Evolutionary conservation across 2,329 filamentous ascomycete genomes (phyloP).

Genomic region (Colletotrichum sidae): DNA sequence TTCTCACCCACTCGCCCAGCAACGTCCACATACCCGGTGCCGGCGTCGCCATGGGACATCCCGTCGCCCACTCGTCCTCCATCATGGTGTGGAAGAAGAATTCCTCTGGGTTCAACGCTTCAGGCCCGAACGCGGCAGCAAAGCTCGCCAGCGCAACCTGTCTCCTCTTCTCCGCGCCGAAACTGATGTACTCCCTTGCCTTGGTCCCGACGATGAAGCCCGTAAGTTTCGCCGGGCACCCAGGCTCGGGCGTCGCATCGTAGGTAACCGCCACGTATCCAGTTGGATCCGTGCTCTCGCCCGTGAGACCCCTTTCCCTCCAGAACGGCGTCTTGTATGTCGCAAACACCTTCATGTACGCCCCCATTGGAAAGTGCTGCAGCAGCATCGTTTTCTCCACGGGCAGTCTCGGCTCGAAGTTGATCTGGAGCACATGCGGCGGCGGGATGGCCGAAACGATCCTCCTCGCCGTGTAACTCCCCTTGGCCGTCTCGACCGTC

Average conservation of each 20-base stretch:
- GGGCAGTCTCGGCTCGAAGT: conserved; percentile 34
- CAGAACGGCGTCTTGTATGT: conserved; percentile 37
- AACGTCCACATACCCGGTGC: conserved; percentile 36
- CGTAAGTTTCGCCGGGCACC: conserved; percentile 25
- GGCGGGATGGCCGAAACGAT: conserved; percentile 35
- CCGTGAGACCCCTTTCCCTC: conserved; percentile 31
- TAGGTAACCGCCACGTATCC: conserved; percentile 26
- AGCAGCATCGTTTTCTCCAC: conserved; percentile 26
- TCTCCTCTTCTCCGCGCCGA: conserved; percentile 30
- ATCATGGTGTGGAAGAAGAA: conserved; percentile 37
- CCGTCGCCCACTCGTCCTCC: conserved; percentile 35
- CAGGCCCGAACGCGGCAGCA: conserved; percentile 32
- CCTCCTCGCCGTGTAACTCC: conserved; percentile 10
- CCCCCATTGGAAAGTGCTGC: conserved; percentile 35
- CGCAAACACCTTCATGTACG: conserved; percentile 33
- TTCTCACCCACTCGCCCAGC: conserved; percentile 35
- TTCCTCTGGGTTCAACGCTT: conserved; percentile 35
- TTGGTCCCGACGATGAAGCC: conserved; percentile 35
- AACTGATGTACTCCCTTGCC: conserved; percentile 29
- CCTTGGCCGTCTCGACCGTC: conserved; percentile 17
- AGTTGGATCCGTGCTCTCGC: conserved; percentile 29
- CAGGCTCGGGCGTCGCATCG: conserved; percentile 26
- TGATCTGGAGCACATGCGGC: conserved; percentile 29
- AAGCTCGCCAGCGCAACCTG: conserved; percentile 36
- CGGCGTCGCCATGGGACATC: conserved; percentile 33